Evolutionary conservation across 768 basidiomycete genomes (phyloP).

Genomic region (Pleurotus cornucopiae): DNA sequence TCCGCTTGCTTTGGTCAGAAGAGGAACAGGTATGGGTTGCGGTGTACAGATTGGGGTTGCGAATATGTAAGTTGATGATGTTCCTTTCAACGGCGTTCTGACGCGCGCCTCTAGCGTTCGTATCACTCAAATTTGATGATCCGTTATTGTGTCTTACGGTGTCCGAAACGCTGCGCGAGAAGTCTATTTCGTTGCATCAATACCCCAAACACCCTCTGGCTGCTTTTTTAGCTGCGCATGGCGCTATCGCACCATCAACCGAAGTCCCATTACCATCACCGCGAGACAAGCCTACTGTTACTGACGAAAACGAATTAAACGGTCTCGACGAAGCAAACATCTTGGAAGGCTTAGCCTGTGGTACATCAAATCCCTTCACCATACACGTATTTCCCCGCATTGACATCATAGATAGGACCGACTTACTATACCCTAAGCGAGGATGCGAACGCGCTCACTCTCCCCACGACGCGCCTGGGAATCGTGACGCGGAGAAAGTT

Average conservation of each 20-base stretch:
- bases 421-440: constrained; percentile 30
- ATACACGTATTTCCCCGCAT: not conserved
- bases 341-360: constrained; percentile 61
- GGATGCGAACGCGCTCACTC: constrained; percentile 25
- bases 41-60: constrained; percentile 71
- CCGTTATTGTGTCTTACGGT: constrained; percentile 83
- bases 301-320: constrained; percentile 34
- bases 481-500: constrained; percentile 61
- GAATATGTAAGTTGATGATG: constrained; percentile 58
- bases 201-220: constrained; percentile 39
- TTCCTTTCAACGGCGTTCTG: not conserved
- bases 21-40: constrained; percentile 67
- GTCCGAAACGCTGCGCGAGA: constrained; percentile 85
- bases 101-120: constrained; percentile 49
- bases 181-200: constrained; percentile 44
- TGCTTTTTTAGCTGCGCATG: constrained; percentile 31
- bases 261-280: constrained; percentile 29
- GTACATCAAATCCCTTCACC: constrained; percentile 27
- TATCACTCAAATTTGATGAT: constrained; percentile 62
- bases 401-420: constrained; percentile 29
- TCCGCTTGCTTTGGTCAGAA: constrained; percentile 65
- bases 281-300: constrained; percentile 20
- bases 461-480: constrained; percentile 73
- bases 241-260: constrained; percentile 26
- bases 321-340: constrained; percentile 65